Conservation (phyloP, 1,139 yeast genomes). For the Geotrichum aggregatum region DNA sequence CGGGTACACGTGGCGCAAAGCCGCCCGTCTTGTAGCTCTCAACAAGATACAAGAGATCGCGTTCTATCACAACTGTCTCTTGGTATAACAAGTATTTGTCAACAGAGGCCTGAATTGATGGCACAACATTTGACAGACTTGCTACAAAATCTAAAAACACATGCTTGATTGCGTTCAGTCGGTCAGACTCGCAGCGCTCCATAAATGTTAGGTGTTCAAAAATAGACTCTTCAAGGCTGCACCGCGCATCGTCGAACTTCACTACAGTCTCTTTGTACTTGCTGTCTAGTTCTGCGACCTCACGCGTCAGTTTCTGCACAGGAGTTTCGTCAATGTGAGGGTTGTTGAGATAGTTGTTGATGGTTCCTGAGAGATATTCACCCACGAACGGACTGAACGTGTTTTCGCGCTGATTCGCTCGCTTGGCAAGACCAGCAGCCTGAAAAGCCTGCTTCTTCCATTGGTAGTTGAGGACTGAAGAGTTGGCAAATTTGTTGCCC, state of each 20-base stretch:
- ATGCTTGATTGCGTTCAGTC: conserved; percentile 71
- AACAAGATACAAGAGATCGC: conserved; percentile 64
- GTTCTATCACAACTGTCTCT: conserved; percentile 65
- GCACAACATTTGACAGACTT: conserved; percentile 57
- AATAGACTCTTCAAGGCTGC: conserved; percentile 68
- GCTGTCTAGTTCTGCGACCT: conserved; percentile 57
- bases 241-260: conserved; percentile 62
- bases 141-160: conserved; percentile 72
- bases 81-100: conserved; percentile 62
- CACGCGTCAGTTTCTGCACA: conserved; percentile 51
- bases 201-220: conserved; percentile 72
- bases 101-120: conserved; percentile 54
- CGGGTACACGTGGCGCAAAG: conserved; percentile 67
- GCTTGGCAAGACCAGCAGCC: conserved; percentile 46
- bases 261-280: conserved; percentile 56
- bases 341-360: conserved; percentile 41
- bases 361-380: conserved; percentile 47
- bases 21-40: conserved; percentile 71
- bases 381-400: conserved; percentile 30
- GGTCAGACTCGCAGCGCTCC: conserved; percentile 81
- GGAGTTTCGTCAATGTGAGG: conserved; percentile 53
- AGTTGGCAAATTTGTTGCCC: conserved; percentile 66
- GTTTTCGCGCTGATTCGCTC: conserved; percentile 6
- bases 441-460: conserved; percentile 74
- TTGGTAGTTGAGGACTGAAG: conserved; percentile 73